phyloP scores from a whole-genome alignment of 345 rosid species.

The Anastatica hierochuntica region DNA sequence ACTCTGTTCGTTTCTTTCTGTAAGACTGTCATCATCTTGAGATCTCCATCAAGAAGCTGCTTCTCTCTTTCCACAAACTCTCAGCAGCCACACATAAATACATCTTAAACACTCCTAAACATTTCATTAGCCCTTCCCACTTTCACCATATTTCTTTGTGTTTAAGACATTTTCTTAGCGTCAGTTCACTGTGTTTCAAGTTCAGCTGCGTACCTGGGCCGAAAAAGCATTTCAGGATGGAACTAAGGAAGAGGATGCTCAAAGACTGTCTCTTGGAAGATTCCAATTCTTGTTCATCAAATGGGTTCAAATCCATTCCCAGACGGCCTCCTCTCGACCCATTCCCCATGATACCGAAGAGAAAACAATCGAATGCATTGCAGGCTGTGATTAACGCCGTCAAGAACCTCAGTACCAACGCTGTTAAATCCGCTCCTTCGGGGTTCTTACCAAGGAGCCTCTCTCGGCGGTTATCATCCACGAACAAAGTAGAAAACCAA shows the following conservation, averaged over 20 bases:
- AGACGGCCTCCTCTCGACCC: conserved; percentile 3
- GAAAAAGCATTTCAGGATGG: too few species aligned
- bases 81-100: conserved; percentile 16
- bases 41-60: conserved; percentile 54
- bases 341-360: conserved; percentile 13
- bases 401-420: conserved; percentile 32
- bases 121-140: conserved; percentile 1
- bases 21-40: conserved; percentile 32
- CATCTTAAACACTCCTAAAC: conserved; percentile 18
- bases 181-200: too few species aligned
- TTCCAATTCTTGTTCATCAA: too few species aligned
- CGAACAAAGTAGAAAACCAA: conserved; percentile 11
- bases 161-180: background rate
- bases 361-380: conserved; percentile 37
- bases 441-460: conserved; percentile 42
- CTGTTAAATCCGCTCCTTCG: conserved; percentile 32
- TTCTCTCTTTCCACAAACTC: conserved; percentile 38
- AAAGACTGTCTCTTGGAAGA: too few species aligned
- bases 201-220: too few species aligned
- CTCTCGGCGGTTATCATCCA: conserved; percentile 30
- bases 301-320: too few species aligned
- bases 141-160: background rate
- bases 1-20: conserved; percentile 19
- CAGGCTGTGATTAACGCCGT: conserved; percentile 42
- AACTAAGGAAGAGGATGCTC: too few species aligned